Evolutionary conservation across 2,329 filamentous ascomycete genomes (phyloP).

Genomic region (Polychaeton citri): DNA sequence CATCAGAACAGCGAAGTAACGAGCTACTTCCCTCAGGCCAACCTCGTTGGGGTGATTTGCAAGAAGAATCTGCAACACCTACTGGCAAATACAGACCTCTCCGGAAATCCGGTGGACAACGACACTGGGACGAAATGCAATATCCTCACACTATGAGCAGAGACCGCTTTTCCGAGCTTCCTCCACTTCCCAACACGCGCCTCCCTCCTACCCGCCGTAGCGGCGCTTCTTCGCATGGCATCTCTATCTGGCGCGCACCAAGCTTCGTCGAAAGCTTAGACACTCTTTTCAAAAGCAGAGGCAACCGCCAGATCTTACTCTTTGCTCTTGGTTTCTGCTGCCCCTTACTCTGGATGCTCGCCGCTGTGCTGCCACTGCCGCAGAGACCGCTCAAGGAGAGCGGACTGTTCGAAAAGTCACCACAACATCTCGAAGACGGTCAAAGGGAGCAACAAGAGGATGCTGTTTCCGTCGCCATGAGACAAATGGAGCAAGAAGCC

Average conservation of each 20-base stretch:
- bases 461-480: conserved; percentile 10
- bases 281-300: conserved; percentile 17
- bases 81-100: conserved; percentile 5
- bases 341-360: conserved; percentile 23
- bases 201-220: conserved; percentile 14
- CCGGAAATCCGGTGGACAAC: conserved; percentile 18
- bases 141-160: conserved; percentile 20
- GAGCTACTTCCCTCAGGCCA: conserved; percentile 15
- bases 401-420: background rate
- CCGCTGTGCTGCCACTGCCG: conserved; percentile 21
- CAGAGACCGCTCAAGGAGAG: conserved; percentile 8
- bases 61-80: conserved; percentile 6
- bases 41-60: conserved; percentile 16
- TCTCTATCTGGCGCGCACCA: conserved; percentile 21
- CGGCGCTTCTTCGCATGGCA: conserved; percentile 8
- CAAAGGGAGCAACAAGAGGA: conserved; percentile 19
- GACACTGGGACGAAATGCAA: conserved; percentile 18
- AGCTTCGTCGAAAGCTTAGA: conserved; percentile 21
- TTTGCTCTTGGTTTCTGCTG: conserved; percentile 23
- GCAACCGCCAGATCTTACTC: conserved; percentile 22
- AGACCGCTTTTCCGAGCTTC: conserved; percentile 15
- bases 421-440: conserved; percentile 4
- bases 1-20: background rate
- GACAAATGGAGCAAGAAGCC: conserved; percentile 14
- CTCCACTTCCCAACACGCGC: conserved; percentile 12